Percentiles rank a stretch among this genome's conserved stretches.
Evolutionary conservation across 345 rosid genomes (phyloP).

Genomic region (Leavenworthia alabamica): DNA sequence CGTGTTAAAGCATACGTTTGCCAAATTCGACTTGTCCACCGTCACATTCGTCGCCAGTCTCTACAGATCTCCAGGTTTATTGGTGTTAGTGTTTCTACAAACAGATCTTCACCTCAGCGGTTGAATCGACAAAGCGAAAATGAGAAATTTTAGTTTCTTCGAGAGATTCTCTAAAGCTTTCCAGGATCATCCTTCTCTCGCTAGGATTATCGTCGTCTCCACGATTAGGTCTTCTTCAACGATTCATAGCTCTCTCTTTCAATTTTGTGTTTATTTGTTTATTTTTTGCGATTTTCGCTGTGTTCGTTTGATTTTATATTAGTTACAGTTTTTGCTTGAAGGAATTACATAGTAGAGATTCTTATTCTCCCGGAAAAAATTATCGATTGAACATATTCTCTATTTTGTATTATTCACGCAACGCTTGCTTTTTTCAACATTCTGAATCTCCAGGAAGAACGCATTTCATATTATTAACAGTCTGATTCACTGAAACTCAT

Average conservation of each 20-base stretch:
- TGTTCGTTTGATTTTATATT: conserved; percentile 1
- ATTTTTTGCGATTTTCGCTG: not conserved
- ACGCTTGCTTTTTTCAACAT: conserved; percentile 6
- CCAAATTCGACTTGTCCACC: conserved; percentile 16
- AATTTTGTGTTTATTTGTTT: not conserved
- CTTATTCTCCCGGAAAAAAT: not conserved
- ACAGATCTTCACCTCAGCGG: conserved; percentile 13
- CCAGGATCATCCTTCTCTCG: conserved; percentile 59
- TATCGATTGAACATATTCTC: not conserved
- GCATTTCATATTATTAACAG: not conserved
- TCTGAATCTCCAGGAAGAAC: not conserved
- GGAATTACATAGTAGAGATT: not conserved
- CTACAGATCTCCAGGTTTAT: conserved; percentile 22
- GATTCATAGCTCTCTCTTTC: not conserved
- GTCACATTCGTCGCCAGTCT: not conserved
- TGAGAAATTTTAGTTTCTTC: conserved; percentile 56
- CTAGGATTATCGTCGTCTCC: conserved; percentile 65
- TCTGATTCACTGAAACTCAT: not conserved
- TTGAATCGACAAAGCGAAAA: conserved; percentile 18
- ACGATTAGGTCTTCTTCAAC: conserved; percentile 52
- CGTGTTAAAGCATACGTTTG: conserved; percentile 11
- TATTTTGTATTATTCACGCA: conserved; percentile 18
- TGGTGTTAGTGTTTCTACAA: not conserved
- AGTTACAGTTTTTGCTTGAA: conserved; percentile 9
- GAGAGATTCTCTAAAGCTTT: conserved; percentile 56